Base-by-base conservation (phyloP, 345 rosid species). In the Ailanthus altissimus region DNA sequence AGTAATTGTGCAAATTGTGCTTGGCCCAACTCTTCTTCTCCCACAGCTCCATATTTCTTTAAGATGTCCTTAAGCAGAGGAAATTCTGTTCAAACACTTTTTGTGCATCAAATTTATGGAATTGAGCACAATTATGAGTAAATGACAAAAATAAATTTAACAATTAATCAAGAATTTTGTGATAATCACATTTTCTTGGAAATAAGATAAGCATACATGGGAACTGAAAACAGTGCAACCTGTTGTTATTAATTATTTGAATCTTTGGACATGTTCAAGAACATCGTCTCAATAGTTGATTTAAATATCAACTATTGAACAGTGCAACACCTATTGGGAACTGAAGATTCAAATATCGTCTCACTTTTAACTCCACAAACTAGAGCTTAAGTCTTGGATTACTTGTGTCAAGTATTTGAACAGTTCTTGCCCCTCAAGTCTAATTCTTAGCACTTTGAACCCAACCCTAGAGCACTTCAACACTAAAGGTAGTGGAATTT, bases 1-100 rank as follows among this genome's bases (percentile, higher is more conserved):
- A 94, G 90, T 49, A 89, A 74, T 63, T 92, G 84, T 1, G 98
- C 97, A 81, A 94, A 94, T 80, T 94, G 98, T 76, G 97, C 89
- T 80, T 92, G 97, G 60, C 98, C 98, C 67, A 94, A 79, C 66
- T 89, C 90, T 79, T 81, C 93, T 50, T 86, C 84, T 38, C 88
- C 97, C 76, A 91, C 94, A 38, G 89, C 96, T 77, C 88, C 88
- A 65, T 91, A 90, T 77, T 90, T 94, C 85, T 89, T 87, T 72
- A 94, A 83, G 75, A 94, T 91, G 56, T 86, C 91, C 77, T 91
- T 86, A 77, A 94, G 73, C 67, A 67, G 63, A 62, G 91, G 90
- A 76, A 88, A 85, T 42, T 90, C 97, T 94, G 96, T 68, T 78
- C 72, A 84, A 83, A 63, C 61, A 71, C 5, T 20, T 3, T 23